Conservation (phyloP, 768 basidiomycete species). For the Auricularia cornea region DNA sequence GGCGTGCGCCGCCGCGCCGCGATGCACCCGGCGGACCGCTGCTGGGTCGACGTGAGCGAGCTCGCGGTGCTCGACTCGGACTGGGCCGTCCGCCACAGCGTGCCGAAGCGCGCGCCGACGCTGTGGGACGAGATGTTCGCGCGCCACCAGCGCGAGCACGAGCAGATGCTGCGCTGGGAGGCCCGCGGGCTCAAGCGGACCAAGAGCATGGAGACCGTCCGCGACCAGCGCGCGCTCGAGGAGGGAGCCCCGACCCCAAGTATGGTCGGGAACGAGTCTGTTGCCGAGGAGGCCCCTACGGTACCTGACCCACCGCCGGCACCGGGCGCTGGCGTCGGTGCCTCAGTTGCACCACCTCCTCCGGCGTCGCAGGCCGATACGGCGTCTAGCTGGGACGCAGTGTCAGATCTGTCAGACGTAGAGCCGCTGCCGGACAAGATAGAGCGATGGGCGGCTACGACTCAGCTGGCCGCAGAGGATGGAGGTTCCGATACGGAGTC, state of each 20-base stretch:
- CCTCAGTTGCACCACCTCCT: neutral
- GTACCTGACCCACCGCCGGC: neutral
- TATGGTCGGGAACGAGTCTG: neutral
- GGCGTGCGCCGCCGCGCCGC: slow-evolving; percentile 39
- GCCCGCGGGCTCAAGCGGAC: neutral
- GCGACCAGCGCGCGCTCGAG: neutral
- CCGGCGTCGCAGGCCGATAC: neutral
- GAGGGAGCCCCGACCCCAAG: neutral
- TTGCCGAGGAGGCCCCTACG: neutral
- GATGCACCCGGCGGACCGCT: neutral
- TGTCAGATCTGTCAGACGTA: neutral
- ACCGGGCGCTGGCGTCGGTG: neutral
- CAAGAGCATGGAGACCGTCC: neutral
- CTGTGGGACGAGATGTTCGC: slow-evolving; percentile 57
- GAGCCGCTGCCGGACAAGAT: neutral
- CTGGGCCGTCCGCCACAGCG: slow-evolving; percentile 34
- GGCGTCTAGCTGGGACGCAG: neutral
- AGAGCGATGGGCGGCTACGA: no score
- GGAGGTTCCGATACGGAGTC: no score
- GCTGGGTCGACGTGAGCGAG: slow-evolving; percentile 55
- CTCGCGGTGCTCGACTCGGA: slow-evolving; percentile 56
- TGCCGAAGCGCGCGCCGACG: slow-evolving; percentile 23
- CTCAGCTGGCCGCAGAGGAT: no score
- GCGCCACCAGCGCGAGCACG: slow-evolving; percentile 50
- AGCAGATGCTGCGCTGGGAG: slow-evolving; percentile 36